Percentiles rank a stretch among this genome's conserved stretches.
Evolutionary conservation across 2,329 filamentous ascomycete genomes (phyloP).

Genomic region (Nannizziopsis arthrosporioides): DNA sequence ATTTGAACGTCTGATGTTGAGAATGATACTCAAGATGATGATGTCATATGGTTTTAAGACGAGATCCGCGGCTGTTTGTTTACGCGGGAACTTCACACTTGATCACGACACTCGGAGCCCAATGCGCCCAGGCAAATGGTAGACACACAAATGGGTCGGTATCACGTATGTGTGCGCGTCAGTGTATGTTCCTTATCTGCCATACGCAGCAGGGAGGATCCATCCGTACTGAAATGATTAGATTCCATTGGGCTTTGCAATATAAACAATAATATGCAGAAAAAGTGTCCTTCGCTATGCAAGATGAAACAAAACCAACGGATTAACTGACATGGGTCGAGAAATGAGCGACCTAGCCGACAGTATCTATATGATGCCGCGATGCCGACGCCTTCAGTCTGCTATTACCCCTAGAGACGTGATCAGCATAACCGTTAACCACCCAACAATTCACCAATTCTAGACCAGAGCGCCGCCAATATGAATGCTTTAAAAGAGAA

Average conservation of each 20-base stretch:
- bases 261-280: constrained; percentile 1
- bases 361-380: background rate
- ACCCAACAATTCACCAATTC: background rate
- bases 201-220: too few relatives aligned
- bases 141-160: too few relatives aligned
- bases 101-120: too few relatives aligned
- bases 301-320: background rate
- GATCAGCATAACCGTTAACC: background rate
- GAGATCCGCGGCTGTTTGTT: too few relatives aligned
- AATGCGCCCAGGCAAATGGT: too few relatives aligned
- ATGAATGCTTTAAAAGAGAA: background rate
- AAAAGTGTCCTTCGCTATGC: constrained; percentile 3
- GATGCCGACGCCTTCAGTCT: background rate
- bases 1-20: too few relatives aligned
- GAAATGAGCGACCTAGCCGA: background rate
- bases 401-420: background rate
- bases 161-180: too few relatives aligned
- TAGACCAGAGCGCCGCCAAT: constrained; percentile 2
- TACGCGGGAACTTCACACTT: too few relatives aligned
- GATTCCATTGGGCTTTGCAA: background rate
- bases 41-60: too few relatives aligned
- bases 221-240: too few relatives aligned
- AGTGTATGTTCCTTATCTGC: too few relatives aligned
- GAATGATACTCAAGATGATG: too few relatives aligned
- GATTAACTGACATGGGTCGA: background rate